phyloP scores from a whole-genome alignment of 192 early-diverging fungal species.

The Helicostylum pulchrum region DNA sequence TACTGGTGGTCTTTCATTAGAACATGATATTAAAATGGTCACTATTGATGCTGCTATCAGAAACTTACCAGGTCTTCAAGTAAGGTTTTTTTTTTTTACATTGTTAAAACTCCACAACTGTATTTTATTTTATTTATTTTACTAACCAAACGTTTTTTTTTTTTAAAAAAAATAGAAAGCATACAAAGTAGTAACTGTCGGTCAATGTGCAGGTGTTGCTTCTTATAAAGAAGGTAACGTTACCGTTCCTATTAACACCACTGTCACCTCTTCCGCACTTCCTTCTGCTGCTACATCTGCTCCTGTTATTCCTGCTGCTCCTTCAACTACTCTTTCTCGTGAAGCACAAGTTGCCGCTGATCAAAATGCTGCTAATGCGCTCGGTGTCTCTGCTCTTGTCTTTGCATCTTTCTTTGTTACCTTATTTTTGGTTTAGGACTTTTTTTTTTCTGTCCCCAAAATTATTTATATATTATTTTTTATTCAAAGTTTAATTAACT shows the following conservation, averaged over 20 bases:
- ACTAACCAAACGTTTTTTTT: no score
- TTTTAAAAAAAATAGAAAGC: constrained; percentile 22
- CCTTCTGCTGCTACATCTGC: constrained; percentile 10
- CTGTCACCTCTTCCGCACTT: background rate
- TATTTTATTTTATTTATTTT: background rate
- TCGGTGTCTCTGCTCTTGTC: no score
- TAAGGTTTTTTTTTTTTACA: constrained; percentile 2
- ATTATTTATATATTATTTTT: no score
- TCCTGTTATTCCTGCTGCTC: constrained; percentile 14
- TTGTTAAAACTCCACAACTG: background rate
- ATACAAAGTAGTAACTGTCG: constrained; percentile 30
- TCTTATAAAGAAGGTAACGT: constrained; percentile 27
- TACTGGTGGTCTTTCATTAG: constrained; percentile 44
- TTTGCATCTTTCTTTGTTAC: no score
- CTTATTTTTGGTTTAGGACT: no score
- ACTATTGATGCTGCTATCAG: constrained; percentile 46
- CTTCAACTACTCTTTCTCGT: background rate
- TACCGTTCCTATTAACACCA: constrained; percentile 4
- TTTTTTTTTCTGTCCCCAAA: no score
- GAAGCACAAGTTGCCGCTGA: background rate
- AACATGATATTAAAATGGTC: constrained; percentile 49
- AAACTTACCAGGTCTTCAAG: constrained; percentile 36
- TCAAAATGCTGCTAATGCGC: no score
- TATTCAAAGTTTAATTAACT: no score
- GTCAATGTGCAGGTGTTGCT: constrained; percentile 21